These are phyloP conservation scores for Coemansia sp. DNA, from an alignment of 192 early-diverging fungal species.

Conservation along the genomic window DNA sequence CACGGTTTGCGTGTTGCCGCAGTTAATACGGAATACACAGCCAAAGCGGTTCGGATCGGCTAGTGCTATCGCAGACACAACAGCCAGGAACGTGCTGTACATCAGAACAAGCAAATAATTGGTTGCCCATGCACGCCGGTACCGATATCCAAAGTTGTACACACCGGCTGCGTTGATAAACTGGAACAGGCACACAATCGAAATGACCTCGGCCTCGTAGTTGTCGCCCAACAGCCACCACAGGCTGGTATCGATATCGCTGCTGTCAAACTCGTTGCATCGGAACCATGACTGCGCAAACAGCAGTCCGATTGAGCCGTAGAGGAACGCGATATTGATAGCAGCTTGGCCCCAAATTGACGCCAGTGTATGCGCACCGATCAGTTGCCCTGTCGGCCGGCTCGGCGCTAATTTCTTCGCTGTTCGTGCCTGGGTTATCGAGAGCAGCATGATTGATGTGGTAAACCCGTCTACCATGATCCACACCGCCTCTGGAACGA, in stretches of 20 bases:
- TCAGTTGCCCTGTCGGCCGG: conserved; percentile 64
- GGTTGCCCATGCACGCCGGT: conserved; percentile 57
- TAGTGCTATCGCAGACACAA: conserved; percentile 59
- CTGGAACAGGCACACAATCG: conserved; percentile 64
- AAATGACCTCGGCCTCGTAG: conserved; percentile 61
- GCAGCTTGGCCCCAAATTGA: conserved; percentile 59
- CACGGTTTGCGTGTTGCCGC: conserved; percentile 55
- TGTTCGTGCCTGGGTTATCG: conserved; percentile 52
- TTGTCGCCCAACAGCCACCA: conserved; percentile 79
- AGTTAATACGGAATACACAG: conserved; percentile 70
- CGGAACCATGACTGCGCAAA: conserved; percentile 50
- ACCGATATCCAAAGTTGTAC: conserved; percentile 66
- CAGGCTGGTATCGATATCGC: conserved; percentile 57
- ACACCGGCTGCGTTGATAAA: conserved; percentile 68
- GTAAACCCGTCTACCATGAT: conserved; percentile 68
- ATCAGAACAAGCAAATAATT: conserved; percentile 62
- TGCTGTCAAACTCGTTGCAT: conserved; percentile 45
- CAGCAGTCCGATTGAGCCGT: conserved; percentile 46
- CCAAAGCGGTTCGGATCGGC: conserved; percentile 62
- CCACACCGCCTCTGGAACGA: conserved; percentile 61
- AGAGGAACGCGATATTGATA: conserved; percentile 60
- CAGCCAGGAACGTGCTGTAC: conserved; percentile 49
- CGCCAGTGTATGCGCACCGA: conserved; percentile 64
- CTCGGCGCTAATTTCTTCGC: conserved; percentile 47
- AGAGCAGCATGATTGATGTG: conserved; percentile 53